Conservation (phyloP, 2,329 filamentous ascomycete species). For the Penicillium sp. region DNA sequence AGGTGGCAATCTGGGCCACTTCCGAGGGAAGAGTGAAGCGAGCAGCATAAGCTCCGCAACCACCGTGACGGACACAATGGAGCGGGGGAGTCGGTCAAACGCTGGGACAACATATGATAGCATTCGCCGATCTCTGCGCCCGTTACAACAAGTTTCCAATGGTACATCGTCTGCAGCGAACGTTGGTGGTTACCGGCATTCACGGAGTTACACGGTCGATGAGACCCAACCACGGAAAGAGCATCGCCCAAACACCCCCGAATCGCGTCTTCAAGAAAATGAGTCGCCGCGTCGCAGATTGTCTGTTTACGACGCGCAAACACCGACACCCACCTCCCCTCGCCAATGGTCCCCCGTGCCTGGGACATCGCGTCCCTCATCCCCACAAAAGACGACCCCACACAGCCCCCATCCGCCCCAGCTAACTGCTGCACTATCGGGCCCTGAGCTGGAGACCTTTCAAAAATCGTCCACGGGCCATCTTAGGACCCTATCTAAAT, state of each 20-base stretch:
- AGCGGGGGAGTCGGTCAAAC: constrained; percentile 33
- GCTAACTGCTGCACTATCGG: constrained; percentile 54
- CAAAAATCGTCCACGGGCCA: constrained; percentile 89
- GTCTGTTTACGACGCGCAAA: constrained; percentile 22
- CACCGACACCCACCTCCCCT: constrained; percentile 26
- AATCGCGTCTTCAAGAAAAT: constrained; percentile 34
- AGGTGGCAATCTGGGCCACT: constrained; percentile 57
- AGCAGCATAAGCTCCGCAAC: constrained; percentile 53
- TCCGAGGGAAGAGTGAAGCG: constrained; percentile 75
- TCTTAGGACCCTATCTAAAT: constrained; percentile 79
- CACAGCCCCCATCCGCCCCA: constrained; percentile 33
- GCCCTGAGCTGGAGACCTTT: constrained; percentile 76
- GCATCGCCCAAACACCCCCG: constrained; percentile 35
- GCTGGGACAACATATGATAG: constrained; percentile 70
- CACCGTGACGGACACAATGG: constrained; percentile 22
- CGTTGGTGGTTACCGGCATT: constrained; percentile 40
- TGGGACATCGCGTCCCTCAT: constrained; percentile 31
- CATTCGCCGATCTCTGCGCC: constrained; percentile 75
- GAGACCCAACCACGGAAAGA: constrained; percentile 46
- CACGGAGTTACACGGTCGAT: constrained; percentile 67
- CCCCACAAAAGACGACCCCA: constrained; percentile 31
- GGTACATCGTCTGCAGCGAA: constrained; percentile 42
- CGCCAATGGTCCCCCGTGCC: constrained; percentile 27
- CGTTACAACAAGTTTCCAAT: constrained; percentile 68
- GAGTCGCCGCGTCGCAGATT: constrained; percentile 28